phyloP scores from a whole-genome alignment of 805 yeast genomes.

The Yarrowia hollandica region DNA sequence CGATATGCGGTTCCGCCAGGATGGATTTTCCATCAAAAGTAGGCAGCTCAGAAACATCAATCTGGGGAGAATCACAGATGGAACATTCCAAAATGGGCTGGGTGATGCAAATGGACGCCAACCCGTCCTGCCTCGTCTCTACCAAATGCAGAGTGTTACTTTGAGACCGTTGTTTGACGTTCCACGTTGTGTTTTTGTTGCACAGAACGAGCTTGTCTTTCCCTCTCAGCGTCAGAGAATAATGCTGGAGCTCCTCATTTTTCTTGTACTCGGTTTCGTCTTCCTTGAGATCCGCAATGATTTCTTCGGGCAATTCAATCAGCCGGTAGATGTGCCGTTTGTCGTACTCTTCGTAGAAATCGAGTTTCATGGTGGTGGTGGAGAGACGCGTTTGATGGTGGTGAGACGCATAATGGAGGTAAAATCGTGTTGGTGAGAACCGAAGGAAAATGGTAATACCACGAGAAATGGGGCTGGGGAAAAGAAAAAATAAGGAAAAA shows the following conservation, averaged over 20 bases:
- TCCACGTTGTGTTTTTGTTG: conserved; percentile 22
- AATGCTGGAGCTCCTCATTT: background rate
- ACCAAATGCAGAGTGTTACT: conserved; percentile 21
- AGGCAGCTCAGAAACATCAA: conserved; percentile 6
- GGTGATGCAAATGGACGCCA: background rate
- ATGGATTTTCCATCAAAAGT: background rate
- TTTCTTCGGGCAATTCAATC: conserved; percentile 36
- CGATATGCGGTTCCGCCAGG: background rate
- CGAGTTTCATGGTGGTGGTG: conserved; percentile 2
- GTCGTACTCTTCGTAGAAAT: background rate
- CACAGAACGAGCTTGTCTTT: conserved; percentile 13
- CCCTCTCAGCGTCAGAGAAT: conserved; percentile 13
- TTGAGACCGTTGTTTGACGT: conserved; percentile 9
- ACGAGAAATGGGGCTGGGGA: too few relatives aligned
- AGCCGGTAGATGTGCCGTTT: conserved; percentile 34
- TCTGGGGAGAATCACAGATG: background rate
- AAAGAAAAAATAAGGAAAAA: too few relatives aligned
- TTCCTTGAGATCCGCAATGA: conserved; percentile 26
- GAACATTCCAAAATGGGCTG: conserved; percentile 21
- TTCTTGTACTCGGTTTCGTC: conserved; percentile 4
- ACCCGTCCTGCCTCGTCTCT: conserved; percentile 42
- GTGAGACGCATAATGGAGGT: too few relatives aligned
- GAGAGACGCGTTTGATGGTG: background rate
- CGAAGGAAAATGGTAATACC: too few relatives aligned
- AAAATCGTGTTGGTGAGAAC: too few relatives aligned